Evolutionary conservation across 805 yeast genomes (phyloP), one percentile per base, ranked within the genome.

Genomic region (Lipomyces oligophaga): DNA sequence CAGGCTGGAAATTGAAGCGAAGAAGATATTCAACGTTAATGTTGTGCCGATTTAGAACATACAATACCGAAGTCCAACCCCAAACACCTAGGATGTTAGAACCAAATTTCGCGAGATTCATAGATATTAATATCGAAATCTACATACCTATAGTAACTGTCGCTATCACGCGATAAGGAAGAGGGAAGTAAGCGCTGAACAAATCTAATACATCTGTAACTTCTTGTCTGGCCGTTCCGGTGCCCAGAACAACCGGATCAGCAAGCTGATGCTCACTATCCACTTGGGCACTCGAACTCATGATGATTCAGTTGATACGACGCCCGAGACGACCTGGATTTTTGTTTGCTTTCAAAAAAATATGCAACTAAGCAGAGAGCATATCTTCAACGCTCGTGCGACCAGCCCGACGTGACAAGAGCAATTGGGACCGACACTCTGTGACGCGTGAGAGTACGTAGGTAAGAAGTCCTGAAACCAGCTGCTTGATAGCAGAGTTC

Each of bases 101-200:
- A 3, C 21, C 20, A 13, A 7, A 34, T 21, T n/a, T 38, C 26
- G 34, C 22, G 16, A 37, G 15, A 7, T 6, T 15, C 31, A 7
- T 11, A 13, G 13, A 16, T 15, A 19, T 13, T 15, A 3, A 19
- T 5, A 22, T 20, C 18, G 27, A 20, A 16, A 19, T 21, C 18
- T 4, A 35, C 40, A 8, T 35, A 45, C 59, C 60, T 15, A 55
- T 27, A 5, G 57, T 42, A 4, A 63, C 41, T 18, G 59, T 57
- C 11, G 58, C 50, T 15, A 58, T 53, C 5, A 61, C 54, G n/a
- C 69, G 60, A 54, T 71, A 76, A 1, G 81, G 78, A n/a, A 74
- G 59, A 1, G 81, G 81, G 32, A 72, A 58, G 38, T 61, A 43
- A 20, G 57, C 47, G 42, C 69, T 72, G 49, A 69, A 67, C 10